Percentiles rank a stretch among this genome's conserved stretches.
phyloP scores from a whole-genome alignment of 2,329 filamentous ascomycete species.

The Drechslera avenae region DNA sequence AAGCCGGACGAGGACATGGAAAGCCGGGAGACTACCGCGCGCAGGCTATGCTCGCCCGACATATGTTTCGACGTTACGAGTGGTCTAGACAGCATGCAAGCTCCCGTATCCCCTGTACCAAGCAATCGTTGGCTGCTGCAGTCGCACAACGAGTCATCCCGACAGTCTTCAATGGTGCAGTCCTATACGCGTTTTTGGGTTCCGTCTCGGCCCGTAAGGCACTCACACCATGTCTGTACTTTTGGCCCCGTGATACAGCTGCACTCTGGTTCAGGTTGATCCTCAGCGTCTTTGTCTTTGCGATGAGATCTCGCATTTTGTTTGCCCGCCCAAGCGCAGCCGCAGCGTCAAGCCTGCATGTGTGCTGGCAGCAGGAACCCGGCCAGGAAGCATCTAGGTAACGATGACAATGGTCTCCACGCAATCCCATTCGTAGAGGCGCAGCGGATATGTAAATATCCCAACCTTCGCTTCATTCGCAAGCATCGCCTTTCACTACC shows the following conservation, averaged over 20 bases:
- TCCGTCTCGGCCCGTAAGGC: conserved; percentile 20
- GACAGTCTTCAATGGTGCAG: conserved; percentile 14
- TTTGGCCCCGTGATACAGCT: conserved; percentile 21
- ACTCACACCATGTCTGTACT: conserved; percentile 14
- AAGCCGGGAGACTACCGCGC: conserved; percentile 1
- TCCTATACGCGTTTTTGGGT: conserved; percentile 25
- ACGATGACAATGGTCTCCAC: conserved; percentile 37
- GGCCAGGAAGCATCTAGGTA: conserved; percentile 22
- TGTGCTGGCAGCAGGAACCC: conserved; percentile 43
- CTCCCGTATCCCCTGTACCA: conserved; percentile 24
- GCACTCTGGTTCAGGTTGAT: conserved; percentile 3
- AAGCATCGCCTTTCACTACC: conserved; percentile 25
- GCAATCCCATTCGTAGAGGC: conserved; percentile 29
- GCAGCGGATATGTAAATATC: conserved; percentile 39
- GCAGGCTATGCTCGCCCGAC: conserved; percentile 9
- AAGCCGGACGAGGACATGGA: conserved; percentile 23
- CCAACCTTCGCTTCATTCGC: conserved; percentile 40
- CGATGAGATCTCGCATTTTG: conserved; percentile 30
- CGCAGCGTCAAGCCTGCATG: conserved; percentile 35
- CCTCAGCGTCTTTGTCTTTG: conserved; percentile 6
- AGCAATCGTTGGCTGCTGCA: conserved; percentile 29
- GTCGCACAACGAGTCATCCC: conserved; percentile 36
- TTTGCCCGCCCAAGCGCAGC: conserved; percentile 30
- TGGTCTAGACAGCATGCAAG: conserved; percentile 29
- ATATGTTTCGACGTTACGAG: conserved; percentile 22